A percentile compares a stretch with the other conserved stretches of the same genome.
Conservation (phyloP, 2,329 filamentous ascomycete species). For the Fusarium lateritium region DNA sequence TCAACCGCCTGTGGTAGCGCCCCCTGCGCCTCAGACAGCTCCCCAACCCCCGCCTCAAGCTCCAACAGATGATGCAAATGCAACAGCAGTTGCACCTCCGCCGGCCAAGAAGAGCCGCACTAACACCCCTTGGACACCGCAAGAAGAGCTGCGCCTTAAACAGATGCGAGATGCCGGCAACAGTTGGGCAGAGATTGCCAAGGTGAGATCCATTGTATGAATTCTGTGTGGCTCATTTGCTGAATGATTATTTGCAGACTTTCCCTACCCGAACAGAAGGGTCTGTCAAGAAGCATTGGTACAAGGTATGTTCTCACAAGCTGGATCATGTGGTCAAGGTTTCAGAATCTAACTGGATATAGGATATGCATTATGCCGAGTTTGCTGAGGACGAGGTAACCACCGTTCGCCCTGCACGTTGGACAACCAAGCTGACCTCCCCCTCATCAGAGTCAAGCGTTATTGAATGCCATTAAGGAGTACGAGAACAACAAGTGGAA, state of each 20-base stretch:
- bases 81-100: conserved; percentile 59
- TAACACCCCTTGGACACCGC: conserved; percentile 98
- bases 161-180: conserved; percentile 93
- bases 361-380: conserved; percentile 99
- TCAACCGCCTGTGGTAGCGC: conserved; percentile 51
- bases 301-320: conserved; percentile 77
- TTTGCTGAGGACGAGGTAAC: conserved; percentile 96
- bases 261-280: conserved; percentile 96
- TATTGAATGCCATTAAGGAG: conserved; percentile 96
- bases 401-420: conserved; percentile 41
- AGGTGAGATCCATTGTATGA: conserved; percentile 75
- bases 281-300: conserved; percentile 99
- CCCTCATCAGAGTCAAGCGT: conserved; percentile 74
- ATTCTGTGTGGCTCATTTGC: conserved; percentile 8
- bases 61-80: conserved; percentile 51
- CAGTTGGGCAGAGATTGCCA: conserved; percentile 98
- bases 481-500: conserved; percentile 99
- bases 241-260: conserved; percentile 69
- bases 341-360: conserved; percentile 25
- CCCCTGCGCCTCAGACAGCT: conserved; percentile 51
- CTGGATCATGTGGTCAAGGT: not conserved
- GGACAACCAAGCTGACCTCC: conserved; percentile 40
- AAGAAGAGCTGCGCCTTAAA: conserved; percentile 93
- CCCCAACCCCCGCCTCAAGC: conserved; percentile 50
- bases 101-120: conserved; percentile 92